Conservation (phyloP, 1,139 yeast genomes). For the Saccharomycopsis hybrid region DNA sequence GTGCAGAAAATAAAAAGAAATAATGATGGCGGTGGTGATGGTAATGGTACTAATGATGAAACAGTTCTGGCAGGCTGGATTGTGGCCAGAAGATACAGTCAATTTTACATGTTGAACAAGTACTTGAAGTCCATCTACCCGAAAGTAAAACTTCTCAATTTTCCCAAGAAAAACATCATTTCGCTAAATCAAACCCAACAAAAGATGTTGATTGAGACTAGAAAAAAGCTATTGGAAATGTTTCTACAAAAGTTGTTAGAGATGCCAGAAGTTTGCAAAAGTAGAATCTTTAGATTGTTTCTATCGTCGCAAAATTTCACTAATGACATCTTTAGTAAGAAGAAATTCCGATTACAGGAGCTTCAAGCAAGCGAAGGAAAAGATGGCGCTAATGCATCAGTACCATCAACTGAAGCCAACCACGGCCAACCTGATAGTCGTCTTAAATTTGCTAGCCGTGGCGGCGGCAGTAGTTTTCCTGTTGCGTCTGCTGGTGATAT, state of each 20-base stretch:
- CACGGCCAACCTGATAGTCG: too few relatives aligned
- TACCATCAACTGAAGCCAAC: slow-evolving; percentile 2
- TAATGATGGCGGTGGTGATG: slow-evolving; percentile 24
- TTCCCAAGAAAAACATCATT: slow-evolving; percentile 51
- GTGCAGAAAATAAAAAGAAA: slow-evolving; percentile 51
- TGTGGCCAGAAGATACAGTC: slow-evolving; percentile 81
- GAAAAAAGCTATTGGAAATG: slow-evolving; percentile 54
- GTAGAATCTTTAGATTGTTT: slow-evolving; percentile 66
- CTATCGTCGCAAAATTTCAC: slow-evolving; percentile 65
- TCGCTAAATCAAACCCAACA: slow-evolving; percentile 41
- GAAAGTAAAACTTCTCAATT: slow-evolving; percentile 42
- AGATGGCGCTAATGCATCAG: slow-evolving; percentile 19
- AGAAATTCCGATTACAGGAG: slow-evolving; percentile 22
- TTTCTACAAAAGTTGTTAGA: slow-evolving; percentile 54
- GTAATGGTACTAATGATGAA: slow-evolving; percentile 28
- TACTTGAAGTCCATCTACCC: slow-evolving; percentile 53
- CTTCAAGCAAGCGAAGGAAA: background rate
- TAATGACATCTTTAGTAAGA: slow-evolving; percentile 19
- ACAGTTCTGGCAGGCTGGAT: slow-evolving; percentile 75
- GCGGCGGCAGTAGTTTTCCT: background rate
- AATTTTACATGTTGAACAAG: slow-evolving; percentile 66
- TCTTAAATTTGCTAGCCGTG: too few relatives aligned
- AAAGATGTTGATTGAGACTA: slow-evolving; percentile 54
- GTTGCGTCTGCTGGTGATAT: slow-evolving; percentile 6
- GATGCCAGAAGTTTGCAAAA: slow-evolving; percentile 66